Conservation (phyloP, 2,329 filamentous ascomycete species). For the Aspergillus sergii region DNA sequence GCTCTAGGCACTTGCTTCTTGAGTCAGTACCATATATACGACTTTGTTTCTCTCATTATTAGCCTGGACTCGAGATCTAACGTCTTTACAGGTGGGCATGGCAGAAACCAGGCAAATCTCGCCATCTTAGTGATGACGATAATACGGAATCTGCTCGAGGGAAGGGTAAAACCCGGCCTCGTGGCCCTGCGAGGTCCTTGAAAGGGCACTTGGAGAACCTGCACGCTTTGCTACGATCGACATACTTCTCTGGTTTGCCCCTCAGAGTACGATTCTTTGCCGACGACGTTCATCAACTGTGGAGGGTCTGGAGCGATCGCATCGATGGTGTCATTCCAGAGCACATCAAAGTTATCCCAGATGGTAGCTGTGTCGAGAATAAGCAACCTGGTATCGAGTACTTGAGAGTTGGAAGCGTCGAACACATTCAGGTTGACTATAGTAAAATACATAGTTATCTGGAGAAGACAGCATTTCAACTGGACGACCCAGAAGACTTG, state of each 20-base stretch:
- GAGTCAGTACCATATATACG: conserved; percentile 2
- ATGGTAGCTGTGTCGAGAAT: conserved; percentile 38
- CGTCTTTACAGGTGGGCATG: conserved; percentile 74
- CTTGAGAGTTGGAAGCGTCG: conserved; percentile 41
- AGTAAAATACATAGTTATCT: conserved; percentile 51
- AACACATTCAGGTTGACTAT: conserved; percentile 58
- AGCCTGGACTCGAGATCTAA: conserved; percentile 6
- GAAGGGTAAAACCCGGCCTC: conserved; percentile 34
- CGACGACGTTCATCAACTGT: conserved; percentile 67
- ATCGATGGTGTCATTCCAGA: conserved; percentile 52
- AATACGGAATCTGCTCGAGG: conserved; percentile 44
- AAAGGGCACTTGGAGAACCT: conserved; percentile 75
- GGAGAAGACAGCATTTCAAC: conserved; percentile 52
- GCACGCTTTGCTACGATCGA: conserved; percentile 75
- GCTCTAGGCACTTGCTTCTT: not conserved
- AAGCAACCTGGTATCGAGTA: conserved; percentile 17
- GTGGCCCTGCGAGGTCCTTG: conserved; percentile 61
- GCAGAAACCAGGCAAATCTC: conserved; percentile 78
- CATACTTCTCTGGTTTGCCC: conserved; percentile 82
- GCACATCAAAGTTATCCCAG: conserved; percentile 59
- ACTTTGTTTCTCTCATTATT: not conserved
- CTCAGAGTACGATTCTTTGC: conserved; percentile 78
- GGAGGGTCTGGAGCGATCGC: conserved; percentile 62
- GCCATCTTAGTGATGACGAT: conserved; percentile 72
- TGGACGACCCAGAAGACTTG: conserved; percentile 40